Conservation (phyloP, 2,329 filamentous ascomycete genomes). For the Pseudogymnoascus sp. region DNA sequence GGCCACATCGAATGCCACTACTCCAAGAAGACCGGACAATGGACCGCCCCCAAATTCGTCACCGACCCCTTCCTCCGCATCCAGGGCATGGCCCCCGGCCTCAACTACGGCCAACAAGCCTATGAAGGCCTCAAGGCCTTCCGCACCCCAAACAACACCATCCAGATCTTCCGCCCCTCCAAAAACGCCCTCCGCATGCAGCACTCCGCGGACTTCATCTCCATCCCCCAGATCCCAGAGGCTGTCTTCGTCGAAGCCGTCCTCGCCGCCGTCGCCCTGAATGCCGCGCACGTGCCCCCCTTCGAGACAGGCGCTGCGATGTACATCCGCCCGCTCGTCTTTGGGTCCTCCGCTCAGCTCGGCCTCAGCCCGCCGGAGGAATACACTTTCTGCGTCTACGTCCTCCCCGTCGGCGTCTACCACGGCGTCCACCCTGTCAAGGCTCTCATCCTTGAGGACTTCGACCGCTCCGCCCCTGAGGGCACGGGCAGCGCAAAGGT, state of each 20-base stretch:
- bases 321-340: constrained; percentile 86
- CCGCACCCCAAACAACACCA: constrained; percentile 63
- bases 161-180: constrained; percentile 82
- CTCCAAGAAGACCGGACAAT: constrained; percentile 65
- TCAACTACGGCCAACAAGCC: constrained; percentile 97
- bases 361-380: constrained; percentile 82
- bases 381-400: constrained; percentile 86
- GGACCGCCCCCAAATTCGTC: constrained; percentile 74
- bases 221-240: constrained; percentile 72
- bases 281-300: constrained; percentile 86
- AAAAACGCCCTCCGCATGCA: constrained; percentile 81
- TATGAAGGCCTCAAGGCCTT: constrained; percentile 99
- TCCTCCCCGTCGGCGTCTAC: constrained; percentile 88
- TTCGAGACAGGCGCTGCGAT: constrained; percentile 83
- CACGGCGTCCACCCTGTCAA: constrained; percentile 85
- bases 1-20: constrained; percentile 89
- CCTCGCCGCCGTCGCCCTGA: constrained; percentile 74
- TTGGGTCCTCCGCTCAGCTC: constrained; percentile 80
- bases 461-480: constrained; percentile 87
- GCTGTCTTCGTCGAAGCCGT: constrained; percentile 70
- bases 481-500: constrained; percentile 90
- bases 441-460: constrained; percentile 82
- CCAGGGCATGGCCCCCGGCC: constrained; percentile 88
- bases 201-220: constrained; percentile 75
- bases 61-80: constrained; percentile 77